These are phyloP conservation scores for Trichoderma koningii DNA, from an alignment of 2,329 filamentous ascomycete species.

Conservation along the genomic window DNA sequence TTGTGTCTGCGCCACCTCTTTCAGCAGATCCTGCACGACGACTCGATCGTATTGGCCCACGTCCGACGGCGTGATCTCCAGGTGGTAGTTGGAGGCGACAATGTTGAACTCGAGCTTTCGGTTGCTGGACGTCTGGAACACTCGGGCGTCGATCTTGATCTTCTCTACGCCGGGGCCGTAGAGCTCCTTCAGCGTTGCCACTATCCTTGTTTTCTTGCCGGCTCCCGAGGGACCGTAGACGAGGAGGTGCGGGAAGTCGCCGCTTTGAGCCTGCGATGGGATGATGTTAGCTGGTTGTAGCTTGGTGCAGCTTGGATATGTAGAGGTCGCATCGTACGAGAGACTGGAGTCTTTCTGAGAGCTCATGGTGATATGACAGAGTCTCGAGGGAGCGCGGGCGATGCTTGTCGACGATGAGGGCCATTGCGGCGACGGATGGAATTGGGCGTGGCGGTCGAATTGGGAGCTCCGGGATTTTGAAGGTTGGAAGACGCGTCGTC, in stretches of 20 bases:
- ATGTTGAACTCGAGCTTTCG: conserved; percentile 99
- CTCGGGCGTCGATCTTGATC: conserved; percentile 97
- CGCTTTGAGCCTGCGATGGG: conserved; percentile 77
- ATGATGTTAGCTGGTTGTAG: not conserved
- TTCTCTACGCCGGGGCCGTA: conserved; percentile 98
- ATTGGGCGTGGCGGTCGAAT: conserved; percentile 9
- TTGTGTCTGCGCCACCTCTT: conserved; percentile 97
- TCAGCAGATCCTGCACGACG: conserved; percentile 91
- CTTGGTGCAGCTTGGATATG: not conserved
- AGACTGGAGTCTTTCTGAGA: conserved; percentile 83
- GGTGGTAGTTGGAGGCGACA: conserved; percentile 93
- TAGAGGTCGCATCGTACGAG: conserved; percentile 60
- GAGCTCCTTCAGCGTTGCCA: conserved; percentile 90
- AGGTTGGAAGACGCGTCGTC: conserved; percentile 39
- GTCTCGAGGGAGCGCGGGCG: conserved; percentile 72
- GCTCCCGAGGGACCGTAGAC: conserved; percentile 96
- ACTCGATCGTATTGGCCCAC: conserved; percentile 96
- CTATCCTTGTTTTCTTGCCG: conserved; percentile 96
- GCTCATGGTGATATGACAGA: conserved; percentile 83
- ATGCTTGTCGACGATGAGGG: conserved; percentile 72
- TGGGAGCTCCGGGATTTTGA: conserved; percentile 15
- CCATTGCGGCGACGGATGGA: conserved; percentile 48
- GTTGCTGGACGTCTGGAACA: conserved; percentile 94
- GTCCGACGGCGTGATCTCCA: conserved; percentile 96
- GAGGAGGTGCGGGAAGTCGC: conserved; percentile 96